Evolutionary conservation across 345 rosid species (phyloP).

Genomic region (Salix suchowensis): DNA sequence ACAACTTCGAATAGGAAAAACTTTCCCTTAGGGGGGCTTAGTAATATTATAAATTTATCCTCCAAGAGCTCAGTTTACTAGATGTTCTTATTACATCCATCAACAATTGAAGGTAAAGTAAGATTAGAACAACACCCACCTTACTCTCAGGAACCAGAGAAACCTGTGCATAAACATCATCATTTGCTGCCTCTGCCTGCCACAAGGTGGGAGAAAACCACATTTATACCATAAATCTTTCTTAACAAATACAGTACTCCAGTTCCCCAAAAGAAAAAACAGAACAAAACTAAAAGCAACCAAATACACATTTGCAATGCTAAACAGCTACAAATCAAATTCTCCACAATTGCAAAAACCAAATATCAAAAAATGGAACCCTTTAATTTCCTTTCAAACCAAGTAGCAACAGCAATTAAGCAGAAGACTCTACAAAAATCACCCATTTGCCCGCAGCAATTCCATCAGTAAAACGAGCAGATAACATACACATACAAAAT

Average conservation of each 20-base stretch:
- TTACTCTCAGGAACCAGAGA: constrained; percentile 70
- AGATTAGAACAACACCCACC: constrained; percentile 42
- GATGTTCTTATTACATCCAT: neutral
- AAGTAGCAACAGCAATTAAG: neutral
- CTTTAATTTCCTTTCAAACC: neutral
- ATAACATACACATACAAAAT: neutral
- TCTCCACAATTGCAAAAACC: neutral
- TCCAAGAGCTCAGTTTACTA: neutral
- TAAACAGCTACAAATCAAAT: constrained; percentile 1
- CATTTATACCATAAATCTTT: constrained; percentile 13
- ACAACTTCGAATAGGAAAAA: neutral
- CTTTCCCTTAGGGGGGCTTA: neutral
- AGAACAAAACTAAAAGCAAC: neutral
- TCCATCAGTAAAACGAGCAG: neutral
- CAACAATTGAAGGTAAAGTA: neutral
- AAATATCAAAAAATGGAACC: neutral
- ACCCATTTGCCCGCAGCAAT: neutral
- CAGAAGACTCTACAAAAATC: neutral
- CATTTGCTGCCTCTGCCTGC: constrained; percentile 88
- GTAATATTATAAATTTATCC: neutral
- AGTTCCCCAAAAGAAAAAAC: neutral
- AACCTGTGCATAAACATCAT: constrained; percentile 93
- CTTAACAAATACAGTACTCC: neutral
- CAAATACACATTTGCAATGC: neutral
- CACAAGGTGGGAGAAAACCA: neutral